Conservation (phyloP, 192 early-diverging fungal genomes). For the Powellomyces hirtus region DNA sequence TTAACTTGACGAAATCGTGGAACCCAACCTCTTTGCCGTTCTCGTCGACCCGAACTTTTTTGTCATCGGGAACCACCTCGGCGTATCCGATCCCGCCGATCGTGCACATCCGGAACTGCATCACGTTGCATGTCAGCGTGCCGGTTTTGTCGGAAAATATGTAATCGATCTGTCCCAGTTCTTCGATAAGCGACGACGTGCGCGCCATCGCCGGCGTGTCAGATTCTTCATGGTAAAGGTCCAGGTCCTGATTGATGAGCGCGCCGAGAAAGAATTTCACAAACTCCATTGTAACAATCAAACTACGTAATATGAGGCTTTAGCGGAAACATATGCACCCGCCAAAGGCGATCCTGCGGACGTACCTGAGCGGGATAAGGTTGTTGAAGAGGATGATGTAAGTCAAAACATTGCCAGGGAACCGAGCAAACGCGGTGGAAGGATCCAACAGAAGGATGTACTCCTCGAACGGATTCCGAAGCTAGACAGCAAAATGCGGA, state of each 20-base stretch:
- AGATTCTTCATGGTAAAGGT: constrained; percentile 92
- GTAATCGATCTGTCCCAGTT: constrained; percentile 95
- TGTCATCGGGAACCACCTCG: constrained; percentile 85
- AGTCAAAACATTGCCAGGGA: constrained; percentile 90
- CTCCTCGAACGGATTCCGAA: constrained; percentile 41
- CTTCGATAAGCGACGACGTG: constrained; percentile 92
- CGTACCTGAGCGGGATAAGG: constrained; percentile 89
- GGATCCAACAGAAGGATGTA: constrained; percentile 35
- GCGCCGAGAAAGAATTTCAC: constrained; percentile 89
- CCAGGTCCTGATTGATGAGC: constrained; percentile 89
- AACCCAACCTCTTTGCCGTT: constrained; percentile 59
- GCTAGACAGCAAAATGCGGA: constrained; percentile 10
- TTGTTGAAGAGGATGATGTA: constrained; percentile 99
- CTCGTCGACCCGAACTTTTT: constrained; percentile 69
- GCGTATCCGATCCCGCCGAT: constrained; percentile 92
- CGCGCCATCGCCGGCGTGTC: constrained; percentile 91
- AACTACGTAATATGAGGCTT: constrained; percentile 38
- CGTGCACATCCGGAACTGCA: constrained; percentile 66
- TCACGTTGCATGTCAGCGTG: constrained; percentile 60
- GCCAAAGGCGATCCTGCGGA: not conserved
- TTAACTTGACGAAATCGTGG: constrained; percentile 45
- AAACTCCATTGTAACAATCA: constrained; percentile 98
- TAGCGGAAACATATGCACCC: not conserved
- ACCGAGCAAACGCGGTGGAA: constrained; percentile 39
- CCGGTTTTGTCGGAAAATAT: constrained; percentile 95